A percentile compares a stretch with the other conserved stretches of the same genome.
phyloP scores from a whole-genome alignment of 2,329 filamentous ascomycete species.

The Claviceps quebecensis region DNA sequence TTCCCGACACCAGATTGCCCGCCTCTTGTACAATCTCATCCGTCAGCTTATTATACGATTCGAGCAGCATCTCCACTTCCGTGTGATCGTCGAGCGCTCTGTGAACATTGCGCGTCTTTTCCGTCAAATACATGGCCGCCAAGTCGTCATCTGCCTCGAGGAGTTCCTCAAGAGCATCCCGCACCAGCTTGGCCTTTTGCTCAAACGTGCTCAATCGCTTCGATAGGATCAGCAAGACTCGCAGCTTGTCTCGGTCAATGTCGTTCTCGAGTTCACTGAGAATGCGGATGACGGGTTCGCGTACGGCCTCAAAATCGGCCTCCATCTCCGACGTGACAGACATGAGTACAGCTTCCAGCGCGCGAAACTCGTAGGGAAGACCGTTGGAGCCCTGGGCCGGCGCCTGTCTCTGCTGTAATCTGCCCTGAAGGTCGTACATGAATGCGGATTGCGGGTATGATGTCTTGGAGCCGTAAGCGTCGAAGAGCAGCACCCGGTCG shows the following conservation, averaged over 20 bases:
- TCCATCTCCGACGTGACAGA: constrained; percentile 86
- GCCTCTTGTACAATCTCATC: constrained; percentile 96
- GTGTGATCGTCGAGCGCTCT: constrained; percentile 79
- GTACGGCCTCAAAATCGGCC: constrained; percentile 85
- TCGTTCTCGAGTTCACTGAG: constrained; percentile 88
- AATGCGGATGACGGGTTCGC: constrained; percentile 81
- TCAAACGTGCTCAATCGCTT: constrained; percentile 96
- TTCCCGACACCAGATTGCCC: constrained; percentile 82
- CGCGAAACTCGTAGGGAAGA: constrained; percentile 89
- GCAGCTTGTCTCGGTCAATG: constrained; percentile 86
- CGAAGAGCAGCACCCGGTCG: constrained; percentile 87
- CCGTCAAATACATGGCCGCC: constrained; percentile 86
- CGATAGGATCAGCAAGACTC: constrained; percentile 80
- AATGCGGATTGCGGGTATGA: constrained; percentile 93
- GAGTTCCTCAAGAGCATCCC: constrained; percentile 88
- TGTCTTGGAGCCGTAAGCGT: constrained; percentile 87
- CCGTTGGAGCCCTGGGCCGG: constrained; percentile 37
- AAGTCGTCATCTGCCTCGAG: constrained; percentile 94
- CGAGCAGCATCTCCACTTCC: constrained; percentile 90
- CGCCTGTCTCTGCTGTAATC: constrained; percentile 81
- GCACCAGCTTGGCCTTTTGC: constrained; percentile 85
- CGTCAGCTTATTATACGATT: constrained; percentile 94
- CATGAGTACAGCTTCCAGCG: constrained; percentile 86
- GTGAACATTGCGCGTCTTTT: constrained; percentile 61
- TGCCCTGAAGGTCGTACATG: constrained; percentile 93